These are phyloP conservation scores for Scenedesmus sp. DNA, from an alignment of 163 green algal genomes.

Conservation along the genomic window DNA sequence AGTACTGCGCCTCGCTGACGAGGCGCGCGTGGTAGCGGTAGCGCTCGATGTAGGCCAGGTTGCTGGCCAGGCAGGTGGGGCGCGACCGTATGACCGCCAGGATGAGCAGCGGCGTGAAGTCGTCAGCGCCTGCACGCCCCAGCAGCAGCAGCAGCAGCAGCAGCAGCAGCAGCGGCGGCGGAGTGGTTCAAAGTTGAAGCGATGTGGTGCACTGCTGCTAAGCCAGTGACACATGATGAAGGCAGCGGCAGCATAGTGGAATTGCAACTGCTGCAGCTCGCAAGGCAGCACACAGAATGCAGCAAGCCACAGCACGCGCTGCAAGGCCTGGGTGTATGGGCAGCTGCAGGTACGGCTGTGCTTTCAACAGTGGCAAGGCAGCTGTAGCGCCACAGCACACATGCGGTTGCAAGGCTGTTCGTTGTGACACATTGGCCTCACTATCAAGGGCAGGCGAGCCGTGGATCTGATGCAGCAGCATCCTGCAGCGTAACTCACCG, in stretches of 20 bases:
- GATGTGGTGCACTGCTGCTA: neutral
- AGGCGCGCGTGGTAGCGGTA: conserved; percentile 85
- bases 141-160: too few species aligned
- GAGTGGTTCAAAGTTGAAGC: too few species aligned
- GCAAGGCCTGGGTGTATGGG: too few species aligned
- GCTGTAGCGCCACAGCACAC: too few species aligned
- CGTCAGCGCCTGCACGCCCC: conserved; percentile 86
- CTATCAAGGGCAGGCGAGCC: too few species aligned
- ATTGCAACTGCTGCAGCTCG: neutral
- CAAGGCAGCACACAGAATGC: neutral
- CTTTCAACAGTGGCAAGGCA: neutral
- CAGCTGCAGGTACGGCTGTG: neutral
- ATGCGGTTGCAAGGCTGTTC: too few species aligned
- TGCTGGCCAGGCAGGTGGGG: conserved; percentile 85
- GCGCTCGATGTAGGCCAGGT: conserved; percentile 94
- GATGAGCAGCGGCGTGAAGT: conserved; percentile 96
- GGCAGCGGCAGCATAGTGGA: too few species aligned
- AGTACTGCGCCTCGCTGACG: conserved; percentile 72
- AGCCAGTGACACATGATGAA: neutral
- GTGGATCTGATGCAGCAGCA: neutral
- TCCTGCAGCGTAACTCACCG: conserved; percentile 29
- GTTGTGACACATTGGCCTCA: too few species aligned
- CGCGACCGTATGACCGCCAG: conserved; percentile 87
- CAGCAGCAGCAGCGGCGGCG: too few species aligned
- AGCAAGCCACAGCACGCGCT: too few species aligned